phyloP scores from a whole-genome alignment of 2,329 filamentous ascomycete genomes.

The Spiromastix sp. region DNA sequence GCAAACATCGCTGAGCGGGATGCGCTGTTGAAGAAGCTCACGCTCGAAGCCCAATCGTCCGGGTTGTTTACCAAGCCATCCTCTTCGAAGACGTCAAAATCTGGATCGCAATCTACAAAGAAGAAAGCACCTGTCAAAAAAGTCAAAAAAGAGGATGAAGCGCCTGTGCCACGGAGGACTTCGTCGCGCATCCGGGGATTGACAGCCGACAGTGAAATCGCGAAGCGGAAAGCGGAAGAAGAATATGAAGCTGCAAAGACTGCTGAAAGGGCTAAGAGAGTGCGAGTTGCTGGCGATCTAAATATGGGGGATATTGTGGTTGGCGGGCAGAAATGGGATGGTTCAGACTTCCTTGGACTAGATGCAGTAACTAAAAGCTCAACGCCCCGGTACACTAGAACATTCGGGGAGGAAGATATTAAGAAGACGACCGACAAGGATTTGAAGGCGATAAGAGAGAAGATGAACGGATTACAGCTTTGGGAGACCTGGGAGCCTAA shows the following conservation, averaged over 20 bases:
- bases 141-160: constrained; percentile 53
- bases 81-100: constrained; percentile 34
- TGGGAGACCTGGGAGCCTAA: constrained; percentile 80
- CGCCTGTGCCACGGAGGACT: constrained; percentile 45
- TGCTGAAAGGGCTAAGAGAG: constrained; percentile 50
- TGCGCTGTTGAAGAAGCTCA: constrained; percentile 68
- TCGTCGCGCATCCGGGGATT: constrained; percentile 54
- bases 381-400: constrained; percentile 70
- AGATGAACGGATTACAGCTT: constrained; percentile 65
- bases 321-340: constrained; percentile 66
- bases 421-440: constrained; percentile 68
- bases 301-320: constrained; percentile 68
- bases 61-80: constrained; percentile 51
- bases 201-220: constrained; percentile 55
- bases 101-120: constrained; percentile 37
- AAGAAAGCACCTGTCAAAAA: constrained; percentile 44
- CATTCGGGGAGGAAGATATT: constrained; percentile 76
- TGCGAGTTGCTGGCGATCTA: constrained; percentile 56
- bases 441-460: constrained; percentile 60
- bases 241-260: constrained; percentile 48
- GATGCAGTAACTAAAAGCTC: constrained; percentile 52
- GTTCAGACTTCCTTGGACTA: constrained; percentile 51
- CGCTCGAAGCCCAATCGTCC: constrained; percentile 55
- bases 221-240: constrained; percentile 59
- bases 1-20: constrained; percentile 84